Percentiles rank a stretch among this genome's conserved stretches.
Conservation (phyloP, 2,329 filamentous ascomycete species). For the Exserohilum turcica region DNA sequence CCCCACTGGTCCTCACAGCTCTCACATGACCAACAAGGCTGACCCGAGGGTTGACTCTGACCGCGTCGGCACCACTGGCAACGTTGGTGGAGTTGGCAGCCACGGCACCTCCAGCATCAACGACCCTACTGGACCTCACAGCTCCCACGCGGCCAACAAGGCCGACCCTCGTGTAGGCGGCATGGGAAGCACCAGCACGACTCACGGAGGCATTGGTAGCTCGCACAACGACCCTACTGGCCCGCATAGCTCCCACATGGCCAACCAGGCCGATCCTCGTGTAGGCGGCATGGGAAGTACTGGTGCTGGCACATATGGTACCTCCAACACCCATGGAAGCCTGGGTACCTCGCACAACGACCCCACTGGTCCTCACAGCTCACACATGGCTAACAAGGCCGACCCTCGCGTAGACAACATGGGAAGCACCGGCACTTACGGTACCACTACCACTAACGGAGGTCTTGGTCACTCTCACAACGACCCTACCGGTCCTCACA, state of each 20-base stretch:
- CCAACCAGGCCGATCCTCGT: slow-evolving; percentile 39
- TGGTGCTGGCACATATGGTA: slow-evolving; percentile 10
- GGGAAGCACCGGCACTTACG: slow-evolving; percentile 18
- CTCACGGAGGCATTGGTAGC: background rate
- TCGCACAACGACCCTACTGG: slow-evolving; percentile 38
- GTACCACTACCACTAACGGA: slow-evolving; percentile 2
- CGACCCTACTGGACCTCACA: slow-evolving; percentile 46
- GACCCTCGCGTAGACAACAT: slow-evolving; percentile 48
- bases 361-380: slow-evolving; percentile 7
- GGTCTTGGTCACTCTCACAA: slow-evolving; percentile 17
- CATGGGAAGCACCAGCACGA: background rate
- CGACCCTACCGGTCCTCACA: slow-evolving; percentile 45
- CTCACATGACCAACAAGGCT: slow-evolving; percentile 31
- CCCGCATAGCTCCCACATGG: slow-evolving; percentile 34
- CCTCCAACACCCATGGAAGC: background rate
- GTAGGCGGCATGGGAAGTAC: slow-evolving; percentile 4
- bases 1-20: slow-evolving; percentile 45
- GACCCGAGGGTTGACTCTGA: slow-evolving; percentile 42
- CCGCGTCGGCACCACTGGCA: slow-evolving; percentile 29
- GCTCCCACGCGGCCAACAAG: slow-evolving; percentile 25
- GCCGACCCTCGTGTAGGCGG: slow-evolving; percentile 37
- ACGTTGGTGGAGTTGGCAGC: slow-evolving; percentile 20
- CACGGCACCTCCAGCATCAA: slow-evolving; percentile 22
- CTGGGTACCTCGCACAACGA: slow-evolving; percentile 1
- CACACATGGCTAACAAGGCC: slow-evolving; percentile 31